Evolutionary conservation across 345 rosid species (phyloP).

Genomic region (Mallotus nudiflorus): DNA sequence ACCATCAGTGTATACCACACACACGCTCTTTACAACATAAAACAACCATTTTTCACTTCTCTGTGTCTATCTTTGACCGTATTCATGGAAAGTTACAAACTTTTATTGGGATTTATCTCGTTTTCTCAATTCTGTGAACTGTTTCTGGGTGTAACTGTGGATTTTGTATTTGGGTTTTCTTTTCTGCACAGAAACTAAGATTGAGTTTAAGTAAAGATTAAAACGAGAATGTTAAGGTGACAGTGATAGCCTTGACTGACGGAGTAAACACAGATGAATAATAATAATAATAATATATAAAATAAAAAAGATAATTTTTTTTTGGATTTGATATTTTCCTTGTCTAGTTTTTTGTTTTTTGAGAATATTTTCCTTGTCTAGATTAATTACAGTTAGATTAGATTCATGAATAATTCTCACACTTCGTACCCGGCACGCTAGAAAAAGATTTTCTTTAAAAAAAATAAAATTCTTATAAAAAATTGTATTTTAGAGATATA

Average conservation of each 20-base stretch:
- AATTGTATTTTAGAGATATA: too few species aligned
- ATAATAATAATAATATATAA: too few species aligned
- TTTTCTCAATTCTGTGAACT: background rate
- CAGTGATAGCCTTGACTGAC: constrained; percentile 38
- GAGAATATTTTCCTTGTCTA: too few species aligned
- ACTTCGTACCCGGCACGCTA: constrained; percentile 8
- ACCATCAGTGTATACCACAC: constrained; percentile 4
- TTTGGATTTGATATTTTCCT: too few species aligned
- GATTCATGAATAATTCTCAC: background rate
- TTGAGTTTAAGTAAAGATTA: background rate
- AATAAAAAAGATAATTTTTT: too few species aligned
- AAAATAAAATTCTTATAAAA: too few species aligned
- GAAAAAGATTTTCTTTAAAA: too few species aligned
- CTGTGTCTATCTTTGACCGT: constrained; percentile 19
- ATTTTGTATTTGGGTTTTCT: background rate
- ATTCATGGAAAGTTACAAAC: too few species aligned
- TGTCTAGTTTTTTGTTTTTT: too few species aligned
- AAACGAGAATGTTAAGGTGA: background rate
- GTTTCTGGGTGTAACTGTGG: background rate
- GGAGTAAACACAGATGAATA: constrained; percentile 16
- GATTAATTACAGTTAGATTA: too few species aligned
- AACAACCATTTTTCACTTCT: background rate
- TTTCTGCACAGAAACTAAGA: background rate
- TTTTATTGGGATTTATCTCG: background rate
- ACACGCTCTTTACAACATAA: background rate